These are phyloP conservation scores for Sclerotinia nivalis DNA, from an alignment of 2,329 filamentous ascomycete genomes.

Conservation along the genomic window DNA sequence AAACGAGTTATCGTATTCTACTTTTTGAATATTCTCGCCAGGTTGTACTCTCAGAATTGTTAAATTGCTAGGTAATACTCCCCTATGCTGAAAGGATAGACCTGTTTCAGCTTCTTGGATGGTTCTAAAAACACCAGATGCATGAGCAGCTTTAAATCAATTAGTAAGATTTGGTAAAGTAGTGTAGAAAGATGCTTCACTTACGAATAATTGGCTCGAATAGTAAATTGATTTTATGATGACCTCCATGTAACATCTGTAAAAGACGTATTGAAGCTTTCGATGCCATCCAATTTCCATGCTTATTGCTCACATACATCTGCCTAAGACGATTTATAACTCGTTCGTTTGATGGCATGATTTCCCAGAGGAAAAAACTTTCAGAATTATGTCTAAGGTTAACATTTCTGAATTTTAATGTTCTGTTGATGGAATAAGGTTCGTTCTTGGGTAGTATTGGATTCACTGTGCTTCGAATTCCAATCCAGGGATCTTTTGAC, in stretches of 20 bases:
- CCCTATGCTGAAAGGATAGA: not conserved
- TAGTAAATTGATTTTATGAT: not conserved
- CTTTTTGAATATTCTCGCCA: not conserved
- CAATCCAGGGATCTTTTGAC: slow-evolving; percentile 1
- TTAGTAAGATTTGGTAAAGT: not conserved
- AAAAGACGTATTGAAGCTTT: not conserved
- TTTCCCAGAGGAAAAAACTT: not conserved
- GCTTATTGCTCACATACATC: not conserved
- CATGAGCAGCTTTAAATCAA: not conserved
- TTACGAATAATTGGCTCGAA: not conserved
- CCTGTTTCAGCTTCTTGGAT: not conserved
- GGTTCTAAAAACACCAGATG: not conserved
- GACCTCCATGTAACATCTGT: not conserved
- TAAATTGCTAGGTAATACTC: not conserved
- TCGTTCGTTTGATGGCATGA: not conserved
- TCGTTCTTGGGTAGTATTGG: not conserved
- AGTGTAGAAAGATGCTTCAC: not conserved
- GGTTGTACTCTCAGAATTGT: not conserved
- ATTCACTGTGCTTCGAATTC: not conserved
- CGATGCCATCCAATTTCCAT: not conserved
- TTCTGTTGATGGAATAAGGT: not conserved
- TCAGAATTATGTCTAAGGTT: not conserved
- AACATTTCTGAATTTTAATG: not conserved
- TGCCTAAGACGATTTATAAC: not conserved
- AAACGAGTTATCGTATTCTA: not conserved